Percentiles rank a stretch among this genome's conserved stretches.
These are phyloP conservation scores for Fraxinus americana DNA, from an alignment of 257 asterid species.

Conservation along the genomic window DNA sequence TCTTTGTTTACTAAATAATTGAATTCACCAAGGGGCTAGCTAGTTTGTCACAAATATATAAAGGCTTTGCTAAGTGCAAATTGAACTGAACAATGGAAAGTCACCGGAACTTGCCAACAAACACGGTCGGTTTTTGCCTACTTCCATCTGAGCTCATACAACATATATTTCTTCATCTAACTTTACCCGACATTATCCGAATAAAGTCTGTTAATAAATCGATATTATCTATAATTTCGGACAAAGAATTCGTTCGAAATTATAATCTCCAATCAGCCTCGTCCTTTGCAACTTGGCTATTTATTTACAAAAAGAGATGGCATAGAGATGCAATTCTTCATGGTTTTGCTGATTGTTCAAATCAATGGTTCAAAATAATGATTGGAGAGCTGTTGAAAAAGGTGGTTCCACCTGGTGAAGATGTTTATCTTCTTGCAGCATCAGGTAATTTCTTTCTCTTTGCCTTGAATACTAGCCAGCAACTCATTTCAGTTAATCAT, in stretches of 20 bases:
- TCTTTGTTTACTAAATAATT: background rate
- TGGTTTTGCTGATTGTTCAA: conserved; percentile 33
- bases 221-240: conserved; percentile 32
- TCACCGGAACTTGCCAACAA: conserved; percentile 30
- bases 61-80: conserved; percentile 6
- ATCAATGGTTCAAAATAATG: conserved; percentile 40
- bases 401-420: conserved; percentile 47
- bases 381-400: conserved; percentile 35
- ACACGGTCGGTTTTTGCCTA: conserved; percentile 42
- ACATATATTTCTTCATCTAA: conserved; percentile 37
- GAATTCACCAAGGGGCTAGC: conserved; percentile 6
- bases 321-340: conserved; percentile 43
- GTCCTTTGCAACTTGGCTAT: conserved; percentile 34
- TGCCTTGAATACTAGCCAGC: conserved; percentile 42
- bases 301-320: conserved; percentile 44
- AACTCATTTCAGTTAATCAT: conserved; percentile 45
- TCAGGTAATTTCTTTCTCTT: conserved; percentile 45
- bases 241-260: conserved; percentile 37
- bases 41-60: conserved; percentile 21
- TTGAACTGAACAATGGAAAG: conserved; percentile 32
- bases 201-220: conserved; percentile 39
- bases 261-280: conserved; percentile 37
- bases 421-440: conserved; percentile 46
- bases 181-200: conserved; percentile 42
- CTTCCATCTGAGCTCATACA: conserved; percentile 50